A percentile compares a stretch with the other conserved stretches of the same genome.
phyloP scores from a whole-genome alignment of 2,329 filamentous ascomycete species.

The Juglanconis oblonga region DNA sequence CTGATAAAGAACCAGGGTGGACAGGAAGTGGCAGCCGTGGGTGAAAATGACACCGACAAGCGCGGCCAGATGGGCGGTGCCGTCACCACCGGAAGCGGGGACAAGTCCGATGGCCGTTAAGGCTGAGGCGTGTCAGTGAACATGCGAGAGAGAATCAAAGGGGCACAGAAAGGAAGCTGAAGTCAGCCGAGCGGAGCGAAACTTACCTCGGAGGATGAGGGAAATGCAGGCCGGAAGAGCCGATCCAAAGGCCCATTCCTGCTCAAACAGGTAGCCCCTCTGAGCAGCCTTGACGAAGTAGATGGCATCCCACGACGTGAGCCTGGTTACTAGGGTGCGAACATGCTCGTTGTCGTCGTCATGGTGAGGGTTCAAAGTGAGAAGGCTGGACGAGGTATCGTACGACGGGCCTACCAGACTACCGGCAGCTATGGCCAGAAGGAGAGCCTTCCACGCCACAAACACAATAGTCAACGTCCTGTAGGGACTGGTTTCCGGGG shows the following conservation, averaged over 20 bases:
- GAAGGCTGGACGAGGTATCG: slow-evolving; percentile 69
- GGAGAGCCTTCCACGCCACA: slow-evolving; percentile 61
- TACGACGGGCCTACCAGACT: slow-evolving; percentile 60
- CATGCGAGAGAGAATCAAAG: slow-evolving; percentile 12
- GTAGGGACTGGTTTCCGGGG: not conserved
- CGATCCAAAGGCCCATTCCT: slow-evolving; percentile 78
- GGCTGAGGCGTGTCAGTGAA: slow-evolving; percentile 15
- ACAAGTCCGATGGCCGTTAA: slow-evolving; percentile 7
- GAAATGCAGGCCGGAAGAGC: slow-evolving; percentile 44
- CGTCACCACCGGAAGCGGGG: not conserved
- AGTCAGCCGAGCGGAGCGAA: not conserved
- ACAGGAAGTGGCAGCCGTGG: slow-evolving; percentile 72
- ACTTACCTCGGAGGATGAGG: slow-evolving; percentile 23
- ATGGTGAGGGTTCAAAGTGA: slow-evolving; percentile 23
- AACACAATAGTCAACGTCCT: slow-evolving; percentile 43
- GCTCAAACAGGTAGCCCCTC: slow-evolving; percentile 69
- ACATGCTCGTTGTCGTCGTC: slow-evolving; percentile 7
- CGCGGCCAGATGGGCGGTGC: slow-evolving; percentile 30
- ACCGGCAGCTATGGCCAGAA: slow-evolving; percentile 59
- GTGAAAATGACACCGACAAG: slow-evolving; percentile 65
- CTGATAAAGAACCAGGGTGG: slow-evolving; percentile 68
- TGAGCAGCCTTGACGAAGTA: slow-evolving; percentile 66
- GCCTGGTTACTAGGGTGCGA: slow-evolving; percentile 46
- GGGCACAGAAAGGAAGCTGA: slow-evolving; percentile 21
- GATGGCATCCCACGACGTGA: slow-evolving; percentile 78